Percentiles rank a stretch among this genome's conserved stretches.
These are phyloP conservation scores for Suaeda aralocaspica DNA, from an alignment of 148 eudicot genomes.

Conservation along the genomic window DNA sequence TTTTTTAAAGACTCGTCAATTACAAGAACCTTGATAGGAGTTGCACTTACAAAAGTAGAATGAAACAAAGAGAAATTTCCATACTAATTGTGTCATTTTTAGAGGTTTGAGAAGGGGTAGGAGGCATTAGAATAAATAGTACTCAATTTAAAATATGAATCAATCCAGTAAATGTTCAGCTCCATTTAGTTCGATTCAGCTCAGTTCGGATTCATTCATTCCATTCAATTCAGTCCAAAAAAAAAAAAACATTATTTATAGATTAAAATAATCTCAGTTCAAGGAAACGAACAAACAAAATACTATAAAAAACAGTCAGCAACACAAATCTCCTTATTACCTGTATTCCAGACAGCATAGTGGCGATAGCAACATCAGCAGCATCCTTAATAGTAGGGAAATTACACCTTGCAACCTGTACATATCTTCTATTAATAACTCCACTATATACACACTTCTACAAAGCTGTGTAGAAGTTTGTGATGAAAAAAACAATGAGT, in stretches of 20 bases:
- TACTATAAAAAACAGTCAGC: background rate
- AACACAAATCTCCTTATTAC: slow-evolving; percentile 24
- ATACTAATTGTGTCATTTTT: too few species aligned
- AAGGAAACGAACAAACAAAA: background rate
- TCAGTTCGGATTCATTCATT: too few species aligned
- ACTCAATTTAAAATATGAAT: too few species aligned
- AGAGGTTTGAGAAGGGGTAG: background rate
- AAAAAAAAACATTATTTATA: too few species aligned
- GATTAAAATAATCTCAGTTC: too few species aligned
- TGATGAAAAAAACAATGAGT: background rate
- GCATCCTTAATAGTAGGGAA: slow-evolving; percentile 94
- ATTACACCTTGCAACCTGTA: slow-evolving; percentile 94
- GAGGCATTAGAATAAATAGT: too few species aligned
- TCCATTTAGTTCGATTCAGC: too few species aligned
- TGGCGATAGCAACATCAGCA: slow-evolving; percentile 93
- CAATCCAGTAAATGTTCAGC: too few species aligned
- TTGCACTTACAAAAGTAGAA: too few species aligned
- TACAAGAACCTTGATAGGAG: background rate
- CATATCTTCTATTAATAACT: slow-evolving; percentile 8
- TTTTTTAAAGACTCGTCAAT: background rate
- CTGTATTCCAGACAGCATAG: slow-evolving; percentile 94
- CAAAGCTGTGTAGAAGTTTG: background rate
- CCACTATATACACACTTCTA: background rate
- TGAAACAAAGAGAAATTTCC: too few species aligned
- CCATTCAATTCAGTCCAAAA: too few species aligned